Percentiles rank a stretch among this genome's conserved stretches.
phyloP scores from a whole-genome alignment of 129 eudicot genomes.

The Dittrichia graveolens region DNA sequence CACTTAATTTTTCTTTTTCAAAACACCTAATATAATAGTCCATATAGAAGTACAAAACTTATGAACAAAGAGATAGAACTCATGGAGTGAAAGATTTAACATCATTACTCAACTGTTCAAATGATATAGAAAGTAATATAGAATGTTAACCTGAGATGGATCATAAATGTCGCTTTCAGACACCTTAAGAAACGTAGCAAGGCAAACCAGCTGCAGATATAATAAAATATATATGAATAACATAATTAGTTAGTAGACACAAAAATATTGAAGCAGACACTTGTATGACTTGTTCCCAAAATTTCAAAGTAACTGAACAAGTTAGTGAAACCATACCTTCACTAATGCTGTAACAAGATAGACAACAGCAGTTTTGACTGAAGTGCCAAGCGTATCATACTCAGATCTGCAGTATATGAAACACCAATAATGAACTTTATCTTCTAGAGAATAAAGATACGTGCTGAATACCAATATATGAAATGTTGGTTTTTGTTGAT shows the following conservation, averaged over 20 bases:
- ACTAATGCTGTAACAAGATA: constrained; percentile 84
- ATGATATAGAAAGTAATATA: background rate
- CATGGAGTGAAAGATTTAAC: constrained; percentile 12
- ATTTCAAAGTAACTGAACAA: constrained; percentile 9
- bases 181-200: constrained; percentile 93
- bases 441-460: background rate
- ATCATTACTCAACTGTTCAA: constrained; percentile 6
- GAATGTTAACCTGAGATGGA: constrained; percentile 75
- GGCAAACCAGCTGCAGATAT: constrained; percentile 77
- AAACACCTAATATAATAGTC: background rate
- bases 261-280: constrained; percentile 1
- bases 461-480: background rate
- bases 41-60: background rate
- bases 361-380: constrained; percentile 80
- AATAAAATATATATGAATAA: background rate
- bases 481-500: background rate
- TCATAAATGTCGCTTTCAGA: constrained; percentile 89
- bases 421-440: background rate
- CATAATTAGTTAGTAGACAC: constrained; percentile 10
- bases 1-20: background rate
- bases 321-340: constrained; percentile 53
- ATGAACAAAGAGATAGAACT: background rate
- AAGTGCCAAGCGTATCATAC: constrained; percentile 95
- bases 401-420: constrained; percentile 63
- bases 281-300: background rate